Base-by-base conservation (phyloP, 345 rosid species). In the Camelina hispida region DNA sequence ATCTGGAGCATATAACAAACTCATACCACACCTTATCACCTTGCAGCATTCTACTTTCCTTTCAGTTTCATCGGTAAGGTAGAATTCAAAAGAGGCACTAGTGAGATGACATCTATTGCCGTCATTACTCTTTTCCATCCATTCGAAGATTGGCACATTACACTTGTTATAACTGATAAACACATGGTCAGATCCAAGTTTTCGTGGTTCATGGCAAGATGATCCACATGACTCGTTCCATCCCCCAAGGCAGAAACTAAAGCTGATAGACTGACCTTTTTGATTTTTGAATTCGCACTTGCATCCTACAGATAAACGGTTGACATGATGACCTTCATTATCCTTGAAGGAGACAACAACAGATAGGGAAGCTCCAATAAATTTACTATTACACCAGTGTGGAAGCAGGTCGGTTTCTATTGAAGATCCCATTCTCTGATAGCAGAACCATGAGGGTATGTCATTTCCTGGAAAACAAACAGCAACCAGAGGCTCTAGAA, bases 211-310 rank as follows among this genome's bases (percentile, higher is more conserved):
- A 55, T 76, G 75, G 60, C 75, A 69, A 46, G 80, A 54, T 55
- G 75, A 76, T 76, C 75, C 66, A 76, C 80, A 76, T 10, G 70
- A 63, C 34, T 76, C 70, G 11, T 69, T 76, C 78, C 80, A 63
- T 55, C 66, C 80, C 10, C 71, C 75, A 25, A 76, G 75, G 13
- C 9, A 7, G 65, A 62, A 76, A 44, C 32, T 62, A 69, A 69
- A 76, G 65, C 75, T 62, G 23, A 62, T 35, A 35, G 18, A 69
- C 58, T 69, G 52, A 44, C 44, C 60, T 13, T 69, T 44, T 46
- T 15, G 51, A 9, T 37, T 69, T 17, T 23, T 14, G 52, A 76
- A 69, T 0, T 0, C 47, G 66, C 65, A 62, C 34, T 63, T 62
- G 80, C 80, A 76, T 35, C 71, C 69, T 54, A 76, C 66, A 30